A percentile compares a stretch with the other conserved stretches of the same genome.
Conservation (phyloP, 1,284 basidiomycete species). For the Tilletia indica region DNA sequence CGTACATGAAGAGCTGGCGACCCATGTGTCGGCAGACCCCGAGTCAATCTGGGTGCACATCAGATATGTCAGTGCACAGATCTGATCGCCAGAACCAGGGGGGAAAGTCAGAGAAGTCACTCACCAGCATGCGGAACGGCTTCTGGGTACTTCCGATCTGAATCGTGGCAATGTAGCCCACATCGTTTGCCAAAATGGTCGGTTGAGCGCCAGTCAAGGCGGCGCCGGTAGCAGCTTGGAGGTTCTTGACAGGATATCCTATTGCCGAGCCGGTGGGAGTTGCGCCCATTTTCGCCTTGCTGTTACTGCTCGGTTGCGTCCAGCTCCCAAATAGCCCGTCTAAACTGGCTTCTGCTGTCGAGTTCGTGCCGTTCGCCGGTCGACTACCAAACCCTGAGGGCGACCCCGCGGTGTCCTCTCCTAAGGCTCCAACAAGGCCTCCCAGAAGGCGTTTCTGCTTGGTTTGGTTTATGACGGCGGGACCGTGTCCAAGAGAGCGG, state of each 20-base stretch:
- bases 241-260: conserved; percentile 29
- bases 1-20: conserved; percentile 37
- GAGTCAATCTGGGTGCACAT: conserved; percentile 63
- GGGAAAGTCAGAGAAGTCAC: neutral
- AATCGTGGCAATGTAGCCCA: conserved; percentile 70
- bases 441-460: conserved; percentile 1
- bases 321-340: neutral
- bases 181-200: conserved; percentile 63
- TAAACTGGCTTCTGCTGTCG: neutral
- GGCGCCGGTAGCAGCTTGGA: conserved; percentile 58
- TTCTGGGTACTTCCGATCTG: conserved; percentile 74
- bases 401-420: conserved; percentile 1
- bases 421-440: conserved; percentile 2
- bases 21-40: conserved; percentile 80
- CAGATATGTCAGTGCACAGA: neutral
- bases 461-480: neutral
- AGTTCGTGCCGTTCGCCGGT: neutral
- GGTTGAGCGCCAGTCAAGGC: conserved; percentile 62
- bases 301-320: neutral
- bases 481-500: neutral
- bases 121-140: conserved; percentile 67
- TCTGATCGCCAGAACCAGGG: neutral
- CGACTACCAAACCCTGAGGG: conserved; percentile 1
- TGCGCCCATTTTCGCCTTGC: neutral
- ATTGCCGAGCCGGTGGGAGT: neutral